Percentiles rank a stretch among this genome's conserved stretches.
These are phyloP conservation scores for Camillea tinctor DNA, from an alignment of 2,329 filamentous ascomycete species.

Conservation along the genomic window DNA sequence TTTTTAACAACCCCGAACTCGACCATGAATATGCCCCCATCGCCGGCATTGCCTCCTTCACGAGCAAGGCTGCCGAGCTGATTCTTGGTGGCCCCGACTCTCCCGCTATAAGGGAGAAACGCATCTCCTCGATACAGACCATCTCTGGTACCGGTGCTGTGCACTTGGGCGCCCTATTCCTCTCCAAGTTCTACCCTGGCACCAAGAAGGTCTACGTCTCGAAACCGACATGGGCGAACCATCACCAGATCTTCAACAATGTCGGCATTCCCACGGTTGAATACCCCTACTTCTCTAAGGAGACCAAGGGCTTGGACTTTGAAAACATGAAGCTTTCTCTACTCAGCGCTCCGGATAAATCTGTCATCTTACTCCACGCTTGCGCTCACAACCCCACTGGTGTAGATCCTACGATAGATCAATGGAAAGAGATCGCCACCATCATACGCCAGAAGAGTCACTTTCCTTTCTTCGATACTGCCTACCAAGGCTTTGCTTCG, in stretches of 20 bases:
- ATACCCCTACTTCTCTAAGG: constrained; percentile 92
- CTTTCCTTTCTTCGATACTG: constrained; percentile 98
- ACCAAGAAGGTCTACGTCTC: constrained; percentile 83
- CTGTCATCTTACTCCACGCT: constrained; percentile 87
- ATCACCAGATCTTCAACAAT: constrained; percentile 97
- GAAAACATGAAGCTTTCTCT: constrained; percentile 79
- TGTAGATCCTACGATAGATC: constrained; percentile 88
- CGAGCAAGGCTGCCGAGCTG: constrained; percentile 84
- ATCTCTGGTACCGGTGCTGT: constrained; percentile 97
- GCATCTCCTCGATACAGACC: constrained; percentile 80
- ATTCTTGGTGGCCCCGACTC: constrained; percentile 74
- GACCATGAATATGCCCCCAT: constrained; percentile 99
- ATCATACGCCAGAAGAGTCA: constrained; percentile 76
- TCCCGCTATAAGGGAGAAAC: constrained; percentile 79
- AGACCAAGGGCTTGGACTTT: constrained; percentile 89
- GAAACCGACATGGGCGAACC: constrained; percentile 96
- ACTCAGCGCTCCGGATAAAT: constrained; percentile 68
- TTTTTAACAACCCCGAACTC: constrained; percentile 82
- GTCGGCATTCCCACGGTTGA: constrained; percentile 73
- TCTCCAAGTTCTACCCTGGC: constrained; percentile 82
- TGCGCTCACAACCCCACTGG: constrained; percentile 98
- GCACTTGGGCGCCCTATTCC: constrained; percentile 90
- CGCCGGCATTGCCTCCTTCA: constrained; percentile 82
- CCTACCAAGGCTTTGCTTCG: constrained; percentile 97
- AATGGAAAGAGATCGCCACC: constrained; percentile 87